Conservation (phyloP, 495 filamentous ascomycete genomes). For the Patellaria atrata region DNA sequence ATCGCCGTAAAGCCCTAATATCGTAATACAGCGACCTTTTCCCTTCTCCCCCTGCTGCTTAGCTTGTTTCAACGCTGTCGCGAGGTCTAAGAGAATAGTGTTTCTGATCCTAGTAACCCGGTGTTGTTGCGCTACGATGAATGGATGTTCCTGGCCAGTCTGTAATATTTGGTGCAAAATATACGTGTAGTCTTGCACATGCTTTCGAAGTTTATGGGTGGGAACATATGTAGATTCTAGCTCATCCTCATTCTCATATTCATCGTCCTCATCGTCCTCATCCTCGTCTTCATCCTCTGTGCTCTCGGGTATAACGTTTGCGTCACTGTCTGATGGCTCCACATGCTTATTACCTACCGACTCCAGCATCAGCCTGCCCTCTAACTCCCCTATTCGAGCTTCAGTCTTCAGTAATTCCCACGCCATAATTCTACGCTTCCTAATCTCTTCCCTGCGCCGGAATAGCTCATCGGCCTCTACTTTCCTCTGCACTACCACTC, state of each 20-base stretch:
- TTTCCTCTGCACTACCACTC: constrained; percentile 37
- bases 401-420: constrained; percentile 36
- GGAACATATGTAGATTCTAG: constrained; percentile 21
- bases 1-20: constrained; percentile 62
- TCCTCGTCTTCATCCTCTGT: constrained; percentile 29
- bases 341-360: constrained; percentile 32
- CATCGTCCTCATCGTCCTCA: constrained; percentile 25
- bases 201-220: constrained; percentile 38
- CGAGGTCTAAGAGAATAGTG: constrained; percentile 72
- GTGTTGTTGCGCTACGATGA: constrained; percentile 42
- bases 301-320: no score
- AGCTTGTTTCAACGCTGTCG: constrained; percentile 61
- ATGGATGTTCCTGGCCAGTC: constrained; percentile 50
- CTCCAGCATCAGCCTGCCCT: constrained; percentile 50
- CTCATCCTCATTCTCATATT: constrained; percentile 18
- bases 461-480: constrained; percentile 40
- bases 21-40: constrained; percentile 44
- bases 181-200: constrained; percentile 43
- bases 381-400: constrained; percentile 45
- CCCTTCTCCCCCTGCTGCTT: constrained; percentile 39
- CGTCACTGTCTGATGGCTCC: background rate
- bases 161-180: constrained; percentile 36
- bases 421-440: constrained; percentile 33
- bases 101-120: constrained; percentile 49
- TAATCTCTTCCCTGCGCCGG: constrained; percentile 38